These are phyloP conservation scores for Malus sieversii DNA, from an alignment of 306 rosid genomes.

Conservation along the genomic window DNA sequence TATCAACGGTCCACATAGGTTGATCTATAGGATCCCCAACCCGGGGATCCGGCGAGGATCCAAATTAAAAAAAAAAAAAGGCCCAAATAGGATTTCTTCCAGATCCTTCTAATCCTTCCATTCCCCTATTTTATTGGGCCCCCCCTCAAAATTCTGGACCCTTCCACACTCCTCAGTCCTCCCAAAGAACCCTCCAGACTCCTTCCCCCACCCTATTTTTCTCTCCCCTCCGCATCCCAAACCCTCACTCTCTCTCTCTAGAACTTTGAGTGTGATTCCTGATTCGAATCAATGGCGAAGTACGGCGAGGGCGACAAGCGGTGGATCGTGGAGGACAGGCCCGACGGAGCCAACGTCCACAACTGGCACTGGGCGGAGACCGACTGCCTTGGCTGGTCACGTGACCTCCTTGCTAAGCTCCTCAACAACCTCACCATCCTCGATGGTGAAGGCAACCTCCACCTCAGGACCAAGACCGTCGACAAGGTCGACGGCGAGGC, in stretches of 20 bases:
- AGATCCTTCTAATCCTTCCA: conserved; percentile 1
- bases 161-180: not conserved
- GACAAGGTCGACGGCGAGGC: conserved; percentile 79
- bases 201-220: not conserved
- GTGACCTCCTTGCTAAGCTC: conserved; percentile 48
- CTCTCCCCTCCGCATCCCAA: not conserved
- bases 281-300: conserved; percentile 47
- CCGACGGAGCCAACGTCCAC: conserved; percentile 94
- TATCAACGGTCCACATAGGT: too few species aligned
- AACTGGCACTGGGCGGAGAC: conserved; percentile 99
- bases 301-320: conserved; percentile 96
- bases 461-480: conserved; percentile 44
- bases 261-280: not conserved
- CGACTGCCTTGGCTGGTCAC: conserved; percentile 84
- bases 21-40: too few species aligned
- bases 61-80: not conserved
- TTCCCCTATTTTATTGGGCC: conserved; percentile 2
- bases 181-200: not conserved
- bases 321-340: conserved; percentile 91
- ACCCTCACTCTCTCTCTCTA: not conserved
- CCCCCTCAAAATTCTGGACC: conserved; percentile 1
- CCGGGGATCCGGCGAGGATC: too few species aligned
- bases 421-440: conserved; percentile 56
- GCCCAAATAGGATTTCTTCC: not conserved
- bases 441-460: conserved; percentile 58